phyloP scores from a whole-genome alignment of 208 protist genomes.

The Leishmania turanica region DNA sequence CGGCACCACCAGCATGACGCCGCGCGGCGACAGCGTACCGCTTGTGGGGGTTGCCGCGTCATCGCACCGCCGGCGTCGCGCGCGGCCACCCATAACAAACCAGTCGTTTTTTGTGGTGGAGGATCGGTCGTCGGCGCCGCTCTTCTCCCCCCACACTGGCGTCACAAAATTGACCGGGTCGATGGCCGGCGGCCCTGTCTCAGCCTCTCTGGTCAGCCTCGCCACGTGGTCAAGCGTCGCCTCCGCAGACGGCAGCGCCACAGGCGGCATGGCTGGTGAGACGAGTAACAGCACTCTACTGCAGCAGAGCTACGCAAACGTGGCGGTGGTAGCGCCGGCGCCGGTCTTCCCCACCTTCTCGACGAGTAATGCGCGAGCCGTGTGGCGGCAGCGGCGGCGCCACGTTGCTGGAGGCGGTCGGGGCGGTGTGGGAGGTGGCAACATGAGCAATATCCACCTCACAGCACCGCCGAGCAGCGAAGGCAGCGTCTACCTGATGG shows the following conservation, averaged over 20 bases:
- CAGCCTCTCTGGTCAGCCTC: conserved; percentile 15
- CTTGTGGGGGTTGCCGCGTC: conserved; percentile 14
- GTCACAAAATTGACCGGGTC: not conserved
- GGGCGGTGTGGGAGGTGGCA: not conserved
- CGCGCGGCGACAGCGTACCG: conserved; percentile 17
- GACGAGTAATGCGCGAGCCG: conserved; percentile 9
- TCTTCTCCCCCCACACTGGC: not conserved
- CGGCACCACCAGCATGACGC: conserved; percentile 10
- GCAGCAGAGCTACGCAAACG: conserved; percentile 6
- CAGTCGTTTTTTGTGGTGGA: conserved; percentile 63
- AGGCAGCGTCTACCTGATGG: conserved; percentile 7
- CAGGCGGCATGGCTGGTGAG: not conserved
- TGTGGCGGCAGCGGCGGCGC: conserved; percentile 26
- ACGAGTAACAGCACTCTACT: not conserved
- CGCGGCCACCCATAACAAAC: conserved; percentile 37
- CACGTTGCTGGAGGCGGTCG: not conserved
- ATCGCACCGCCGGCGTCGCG: conserved; percentile 10
- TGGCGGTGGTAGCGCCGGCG: conserved; percentile 22
- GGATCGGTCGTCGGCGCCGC: conserved; percentile 24
- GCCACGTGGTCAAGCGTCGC: conserved; percentile 3
- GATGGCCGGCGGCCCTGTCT: not conserved
- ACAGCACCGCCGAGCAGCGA: conserved; percentile 11
- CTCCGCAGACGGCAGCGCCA: conserved; percentile 1
- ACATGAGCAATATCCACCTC: not conserved
- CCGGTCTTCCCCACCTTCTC: conserved; percentile 15